phyloP scores from a whole-genome alignment of 2,329 filamentous ascomycete species.

The Stromatinia cepivora region DNA sequence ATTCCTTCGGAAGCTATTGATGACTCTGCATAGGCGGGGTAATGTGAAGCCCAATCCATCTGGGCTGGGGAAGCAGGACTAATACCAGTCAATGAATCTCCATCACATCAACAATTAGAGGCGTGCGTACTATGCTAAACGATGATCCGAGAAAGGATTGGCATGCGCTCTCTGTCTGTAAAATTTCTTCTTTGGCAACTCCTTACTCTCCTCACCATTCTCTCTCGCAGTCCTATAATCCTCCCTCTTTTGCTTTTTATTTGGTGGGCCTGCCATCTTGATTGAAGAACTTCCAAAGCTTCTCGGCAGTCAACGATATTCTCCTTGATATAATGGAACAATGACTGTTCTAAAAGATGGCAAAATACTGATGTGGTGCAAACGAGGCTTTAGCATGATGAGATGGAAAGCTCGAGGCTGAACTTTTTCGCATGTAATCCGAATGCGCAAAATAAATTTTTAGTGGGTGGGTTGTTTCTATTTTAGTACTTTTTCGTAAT shows the following conservation, averaged over 20 bases:
- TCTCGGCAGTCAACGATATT: constrained; percentile 8
- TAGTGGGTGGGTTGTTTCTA: not conserved
- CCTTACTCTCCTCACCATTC: constrained; percentile 46
- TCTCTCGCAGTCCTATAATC: constrained; percentile 60
- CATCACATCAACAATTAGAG: constrained; percentile 19
- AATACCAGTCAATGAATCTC: constrained; percentile 27
- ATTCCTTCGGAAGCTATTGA: constrained; percentile 38
- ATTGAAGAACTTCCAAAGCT: not conserved
- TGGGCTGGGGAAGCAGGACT: constrained; percentile 76
- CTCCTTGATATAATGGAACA: not conserved
- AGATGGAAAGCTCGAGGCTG: constrained; percentile 24
- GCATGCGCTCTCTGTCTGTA: constrained; percentile 96
- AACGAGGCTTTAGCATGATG: constrained; percentile 19
- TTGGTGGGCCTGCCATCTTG: constrained; percentile 48
- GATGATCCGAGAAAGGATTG: constrained; percentile 96
- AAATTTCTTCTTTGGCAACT: constrained; percentile 88
- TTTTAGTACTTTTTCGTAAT: not conserved
- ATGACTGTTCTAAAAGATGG: not conserved
- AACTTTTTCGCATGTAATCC: constrained; percentile 4
- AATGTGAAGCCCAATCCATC: constrained; percentile 91
- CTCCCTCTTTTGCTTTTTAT: constrained; percentile 65
- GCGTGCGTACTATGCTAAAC: constrained; percentile 73
- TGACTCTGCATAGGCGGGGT: constrained; percentile 66
- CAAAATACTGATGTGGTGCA: not conserved
- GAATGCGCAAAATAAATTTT: constrained; percentile 5